Percentiles rank a stretch among this genome's conserved stretches.
These are phyloP conservation scores for Cyclostephanos invisitatus DNA, from an alignment of 108 stramenopile species.

Conservation along the genomic window DNA sequence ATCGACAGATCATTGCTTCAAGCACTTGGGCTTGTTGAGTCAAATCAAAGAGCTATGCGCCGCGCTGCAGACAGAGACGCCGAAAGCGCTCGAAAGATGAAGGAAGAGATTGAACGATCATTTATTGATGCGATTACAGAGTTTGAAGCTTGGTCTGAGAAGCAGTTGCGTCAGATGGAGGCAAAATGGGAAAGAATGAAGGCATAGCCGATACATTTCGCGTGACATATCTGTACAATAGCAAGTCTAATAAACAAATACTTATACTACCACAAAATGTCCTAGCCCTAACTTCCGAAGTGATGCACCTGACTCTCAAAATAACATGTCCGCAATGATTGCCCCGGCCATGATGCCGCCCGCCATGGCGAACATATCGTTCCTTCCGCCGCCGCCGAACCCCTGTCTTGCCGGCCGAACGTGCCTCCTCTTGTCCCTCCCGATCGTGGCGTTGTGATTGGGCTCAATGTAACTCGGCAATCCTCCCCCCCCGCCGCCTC, in stretches of 20 bases:
- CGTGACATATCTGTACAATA: no score
- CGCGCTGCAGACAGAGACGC: conserved; percentile 23
- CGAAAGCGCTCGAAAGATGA: conserved; percentile 10
- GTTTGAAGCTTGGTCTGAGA: conserved; percentile 23
- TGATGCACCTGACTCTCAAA: no score
- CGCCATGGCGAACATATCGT: conserved; percentile 36
- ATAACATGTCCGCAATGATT: conserved; percentile 39
- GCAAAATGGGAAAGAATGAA: background rate
- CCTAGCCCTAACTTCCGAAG: no score
- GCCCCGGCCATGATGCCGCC: conserved; percentile 36
- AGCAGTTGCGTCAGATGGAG: conserved; percentile 18
- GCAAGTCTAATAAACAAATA: no score
- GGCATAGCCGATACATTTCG: no score
- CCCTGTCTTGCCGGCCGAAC: conserved; percentile 40
- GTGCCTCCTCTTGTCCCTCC: conserved; percentile 46
- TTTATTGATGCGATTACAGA: conserved; percentile 18
- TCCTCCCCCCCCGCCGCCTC: conserved; percentile 19
- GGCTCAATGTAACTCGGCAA: conserved; percentile 41
- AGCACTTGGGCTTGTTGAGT: conserved; percentile 25
- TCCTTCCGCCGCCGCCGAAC: conserved; percentile 24
- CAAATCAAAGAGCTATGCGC: conserved; percentile 18
- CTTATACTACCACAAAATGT: no score
- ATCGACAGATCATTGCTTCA: conserved; percentile 12
- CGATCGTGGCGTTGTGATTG: conserved; percentile 42
- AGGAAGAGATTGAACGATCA: conserved; percentile 15